Base-by-base conservation (phyloP, 345 rosid species). In the Jatropha curcas region DNA sequence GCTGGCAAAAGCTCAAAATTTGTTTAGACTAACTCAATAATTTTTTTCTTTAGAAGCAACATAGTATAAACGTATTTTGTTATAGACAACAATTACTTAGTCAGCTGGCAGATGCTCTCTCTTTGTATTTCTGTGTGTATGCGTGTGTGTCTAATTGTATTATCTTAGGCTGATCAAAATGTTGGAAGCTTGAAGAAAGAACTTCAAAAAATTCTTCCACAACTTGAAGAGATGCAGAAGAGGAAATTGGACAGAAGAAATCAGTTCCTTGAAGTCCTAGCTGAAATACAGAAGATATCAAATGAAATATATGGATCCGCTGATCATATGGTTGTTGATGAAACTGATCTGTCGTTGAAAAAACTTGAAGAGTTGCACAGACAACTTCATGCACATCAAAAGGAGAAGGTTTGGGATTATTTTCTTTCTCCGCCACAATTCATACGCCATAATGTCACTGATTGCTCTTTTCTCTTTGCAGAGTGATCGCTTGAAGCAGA, bases 171-270 rank as follows among this genome's bases (percentile, higher is more conserved):
- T 71, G 97, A 96, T 73, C 95, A 87, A 84, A 89, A 67, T 75
- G 75, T 66, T 71, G 93, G 83, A 78, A 93, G 95, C 83, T 86
- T 96, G 84, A 93, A 90, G 76, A 91, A 88, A 76, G 99, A 96
- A 82, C 91, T 93, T 48, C 74, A 62, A 52, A 88, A 16, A 72
- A 87, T 88, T 76, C 83, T 91, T 75, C 97, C 97, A 35, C 95
- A 89, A 60, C 65, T 96, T 71, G 97, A 93, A 83, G 99, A 91
- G 84, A 89, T 96, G 97, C 82, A 75, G 65, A 91, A 88, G 79
- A 86, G 90, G 83, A 89, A 86, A 83, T 30, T 34, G 1, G 97
- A 96, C 53, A 84, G 99, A 83, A 90, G 89, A 79, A 84, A 89
- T 74, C 97, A 93, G 74, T 96, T 96, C 66, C 5, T 84, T 0